Percentiles rank a stretch among this genome's conserved stretches.
Conservation (phyloP, 805 yeast species). For the Kazachstania bromeliacearum region DNA sequence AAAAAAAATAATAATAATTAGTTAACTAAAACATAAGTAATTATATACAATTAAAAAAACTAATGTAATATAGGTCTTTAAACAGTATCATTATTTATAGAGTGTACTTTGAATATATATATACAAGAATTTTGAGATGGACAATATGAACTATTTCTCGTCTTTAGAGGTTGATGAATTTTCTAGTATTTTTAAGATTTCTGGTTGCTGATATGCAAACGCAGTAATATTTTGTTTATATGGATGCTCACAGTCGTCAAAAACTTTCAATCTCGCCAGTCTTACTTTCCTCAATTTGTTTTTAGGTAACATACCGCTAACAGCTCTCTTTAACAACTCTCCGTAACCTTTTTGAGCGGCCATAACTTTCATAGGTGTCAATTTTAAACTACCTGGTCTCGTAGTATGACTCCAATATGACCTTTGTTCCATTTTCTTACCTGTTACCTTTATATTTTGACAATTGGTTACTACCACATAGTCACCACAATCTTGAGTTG, state of each 20-base stretch:
- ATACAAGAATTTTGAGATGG: slow-evolving; percentile 1
- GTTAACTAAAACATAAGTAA: no score
- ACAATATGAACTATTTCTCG: background rate
- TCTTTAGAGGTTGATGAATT: background rate
- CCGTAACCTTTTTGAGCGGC: slow-evolving; percentile 73
- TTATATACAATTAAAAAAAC: slow-evolving; percentile 2
- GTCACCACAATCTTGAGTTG: slow-evolving; percentile 82
- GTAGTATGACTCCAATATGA: slow-evolving; percentile 83
- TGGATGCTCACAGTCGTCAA: slow-evolving; percentile 84
- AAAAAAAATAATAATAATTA: no score
- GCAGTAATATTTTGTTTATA: slow-evolving; percentile 76
- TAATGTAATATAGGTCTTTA: slow-evolving; percentile 6
- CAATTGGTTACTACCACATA: slow-evolving; percentile 96
- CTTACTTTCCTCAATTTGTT: slow-evolving; percentile 72
- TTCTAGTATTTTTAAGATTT: slow-evolving; percentile 30
- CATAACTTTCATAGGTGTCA: slow-evolving; percentile 71
- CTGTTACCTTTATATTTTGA: slow-evolving; percentile 69
- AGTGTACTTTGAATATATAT: background rate
- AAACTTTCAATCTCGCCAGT: slow-evolving; percentile 73
- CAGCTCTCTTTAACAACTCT: slow-evolving; percentile 81
- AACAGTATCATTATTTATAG: no score
- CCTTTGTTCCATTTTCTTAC: slow-evolving; percentile 72
- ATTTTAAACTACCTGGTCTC: slow-evolving; percentile 81
- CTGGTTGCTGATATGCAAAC: slow-evolving; percentile 63
- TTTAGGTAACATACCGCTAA: slow-evolving; percentile 92